These are phyloP conservation scores for Cryoendolithus antarcticus DNA, from an alignment of 2,329 filamentous ascomycete genomes.

Conservation along the genomic window DNA sequence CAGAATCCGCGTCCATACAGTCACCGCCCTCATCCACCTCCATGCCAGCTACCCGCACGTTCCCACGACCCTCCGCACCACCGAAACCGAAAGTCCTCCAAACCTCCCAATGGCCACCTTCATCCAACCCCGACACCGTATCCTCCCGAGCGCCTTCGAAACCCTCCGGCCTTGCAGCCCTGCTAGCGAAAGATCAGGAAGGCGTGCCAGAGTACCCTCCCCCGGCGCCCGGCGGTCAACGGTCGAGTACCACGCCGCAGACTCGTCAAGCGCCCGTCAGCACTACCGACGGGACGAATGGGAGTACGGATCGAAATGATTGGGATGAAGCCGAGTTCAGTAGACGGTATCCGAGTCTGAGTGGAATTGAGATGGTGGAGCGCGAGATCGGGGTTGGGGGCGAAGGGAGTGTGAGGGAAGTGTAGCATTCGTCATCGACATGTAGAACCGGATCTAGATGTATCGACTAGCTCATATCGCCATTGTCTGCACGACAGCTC, in stretches of 20 bases:
- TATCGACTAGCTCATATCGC: slow-evolving; percentile 1
- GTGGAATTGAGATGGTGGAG: slow-evolving; percentile 80
- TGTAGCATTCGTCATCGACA: neutral
- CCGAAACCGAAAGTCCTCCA: slow-evolving; percentile 50
- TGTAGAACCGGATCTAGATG: neutral
- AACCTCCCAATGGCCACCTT: slow-evolving; percentile 21
- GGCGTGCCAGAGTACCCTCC: slow-evolving; percentile 24
- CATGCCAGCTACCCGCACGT: slow-evolving; percentile 4
- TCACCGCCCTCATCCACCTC: slow-evolving; percentile 1
- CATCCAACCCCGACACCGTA: slow-evolving; percentile 3
- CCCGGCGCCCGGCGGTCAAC: slow-evolving; percentile 6
- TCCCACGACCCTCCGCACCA: slow-evolving; percentile 39
- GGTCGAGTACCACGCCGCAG: too few relatives aligned
- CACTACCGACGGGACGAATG: slow-evolving; percentile 14
- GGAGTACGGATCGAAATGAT: slow-evolving; percentile 57
- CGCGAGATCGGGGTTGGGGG: slow-evolving; percentile 15
- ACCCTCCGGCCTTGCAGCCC: slow-evolving; percentile 20
- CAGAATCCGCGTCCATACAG: neutral
- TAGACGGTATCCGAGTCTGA: slow-evolving; percentile 75
- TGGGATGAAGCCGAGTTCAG: slow-evolving; percentile 64
- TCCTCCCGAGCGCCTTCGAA: slow-evolving; percentile 7
- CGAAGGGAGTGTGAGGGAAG: slow-evolving; percentile 3
- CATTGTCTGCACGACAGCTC: too few relatives aligned
- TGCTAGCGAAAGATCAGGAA: slow-evolving; percentile 25
- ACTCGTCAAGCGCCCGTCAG: neutral